A percentile compares a stretch with the other conserved stretches of the same genome.
Conservation (phyloP, 1,139 yeast species). For the Zygosaccharomyces sapae region DNA sequence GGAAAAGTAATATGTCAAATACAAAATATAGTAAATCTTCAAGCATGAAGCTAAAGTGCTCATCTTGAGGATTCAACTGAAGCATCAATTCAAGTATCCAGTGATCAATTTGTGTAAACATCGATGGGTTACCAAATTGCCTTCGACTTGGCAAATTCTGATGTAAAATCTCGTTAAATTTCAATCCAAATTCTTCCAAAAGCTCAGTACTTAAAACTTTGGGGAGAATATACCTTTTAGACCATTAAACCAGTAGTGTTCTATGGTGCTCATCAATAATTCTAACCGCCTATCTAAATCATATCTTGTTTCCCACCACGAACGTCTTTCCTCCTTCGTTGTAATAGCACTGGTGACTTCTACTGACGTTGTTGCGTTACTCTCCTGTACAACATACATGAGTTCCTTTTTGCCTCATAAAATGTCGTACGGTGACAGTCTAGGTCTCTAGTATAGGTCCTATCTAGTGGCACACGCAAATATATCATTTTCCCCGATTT, state of each 20-base stretch:
- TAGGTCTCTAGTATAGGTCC: slow-evolving; percentile 47
- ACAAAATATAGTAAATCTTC: slow-evolving; percentile 65
- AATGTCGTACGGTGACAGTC: slow-evolving; percentile 46
- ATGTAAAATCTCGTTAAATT: slow-evolving; percentile 39
- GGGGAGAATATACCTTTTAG: slow-evolving; percentile 56
- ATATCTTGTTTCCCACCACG: slow-evolving; percentile 77
- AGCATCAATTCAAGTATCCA: slow-evolving; percentile 51
- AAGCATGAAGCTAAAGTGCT: slow-evolving; percentile 41
- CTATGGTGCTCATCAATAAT: slow-evolving; percentile 51
- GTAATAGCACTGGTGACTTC: slow-evolving; percentile 45
- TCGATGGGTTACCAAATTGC: slow-evolving; percentile 21
- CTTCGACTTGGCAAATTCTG: slow-evolving; percentile 41
- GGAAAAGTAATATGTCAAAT: slow-evolving; percentile 55
- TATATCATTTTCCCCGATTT: slow-evolving; percentile 41
- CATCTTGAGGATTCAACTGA: slow-evolving; percentile 39
- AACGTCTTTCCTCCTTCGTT: slow-evolving; percentile 57
- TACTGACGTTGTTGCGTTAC: slow-evolving; percentile 56
- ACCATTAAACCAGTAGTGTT: slow-evolving; percentile 77
- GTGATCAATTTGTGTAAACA: slow-evolving; percentile 45
- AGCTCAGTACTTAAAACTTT: slow-evolving; percentile 31
- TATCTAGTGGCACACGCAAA: slow-evolving; percentile 56
- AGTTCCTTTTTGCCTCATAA: slow-evolving; percentile 47
- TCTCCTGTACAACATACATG: slow-evolving; percentile 49
- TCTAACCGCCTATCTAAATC: slow-evolving; percentile 55
- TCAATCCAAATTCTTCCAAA: slow-evolving; percentile 39